These are phyloP conservation scores for Coffea eugenioides DNA, from an alignment of 257 asterid species.

Conservation along the genomic window DNA sequence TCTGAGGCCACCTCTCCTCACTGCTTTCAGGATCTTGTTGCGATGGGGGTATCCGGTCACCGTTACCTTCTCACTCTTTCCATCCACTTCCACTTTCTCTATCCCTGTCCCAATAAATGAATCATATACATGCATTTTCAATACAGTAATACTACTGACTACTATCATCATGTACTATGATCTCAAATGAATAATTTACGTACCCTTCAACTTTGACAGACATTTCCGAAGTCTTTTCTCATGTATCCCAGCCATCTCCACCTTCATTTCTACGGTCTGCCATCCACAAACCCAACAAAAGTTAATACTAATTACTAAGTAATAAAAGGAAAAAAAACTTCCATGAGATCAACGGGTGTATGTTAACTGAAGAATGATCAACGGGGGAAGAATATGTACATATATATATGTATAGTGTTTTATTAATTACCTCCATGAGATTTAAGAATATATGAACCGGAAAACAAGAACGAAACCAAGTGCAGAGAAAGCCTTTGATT, in stretches of 20 bases:
- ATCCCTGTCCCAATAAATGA: constrained; percentile 21
- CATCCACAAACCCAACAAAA: no score
- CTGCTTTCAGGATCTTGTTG: constrained; percentile 51
- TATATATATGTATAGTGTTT: no score
- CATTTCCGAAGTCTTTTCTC: constrained; percentile 51
- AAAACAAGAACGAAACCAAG: neutral
- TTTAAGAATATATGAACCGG: no score
- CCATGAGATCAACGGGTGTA: no score
- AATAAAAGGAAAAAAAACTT: no score
- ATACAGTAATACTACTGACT: no score
- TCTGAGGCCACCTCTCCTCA: constrained; percentile 42
- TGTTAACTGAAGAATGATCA: neutral
- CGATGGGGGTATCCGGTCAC: constrained; percentile 42
- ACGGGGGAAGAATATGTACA: neutral
- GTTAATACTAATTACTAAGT: no score
- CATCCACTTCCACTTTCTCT: constrained; percentile 50
- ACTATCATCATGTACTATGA: no score
- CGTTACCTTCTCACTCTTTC: constrained; percentile 36
- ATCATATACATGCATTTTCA: no score
- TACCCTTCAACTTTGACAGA: constrained; percentile 44
- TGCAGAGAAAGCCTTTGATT: no score
- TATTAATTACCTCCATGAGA: neutral
- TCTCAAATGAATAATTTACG: neutral
- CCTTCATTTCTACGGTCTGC: constrained; percentile 52
- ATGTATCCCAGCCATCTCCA: constrained; percentile 50